Percentiles rank a stretch among this genome's conserved stretches.
These are phyloP conservation scores for Curvularia sp. DNA, from an alignment of 2,329 filamentous ascomycete genomes.

Conservation along the genomic window DNA sequence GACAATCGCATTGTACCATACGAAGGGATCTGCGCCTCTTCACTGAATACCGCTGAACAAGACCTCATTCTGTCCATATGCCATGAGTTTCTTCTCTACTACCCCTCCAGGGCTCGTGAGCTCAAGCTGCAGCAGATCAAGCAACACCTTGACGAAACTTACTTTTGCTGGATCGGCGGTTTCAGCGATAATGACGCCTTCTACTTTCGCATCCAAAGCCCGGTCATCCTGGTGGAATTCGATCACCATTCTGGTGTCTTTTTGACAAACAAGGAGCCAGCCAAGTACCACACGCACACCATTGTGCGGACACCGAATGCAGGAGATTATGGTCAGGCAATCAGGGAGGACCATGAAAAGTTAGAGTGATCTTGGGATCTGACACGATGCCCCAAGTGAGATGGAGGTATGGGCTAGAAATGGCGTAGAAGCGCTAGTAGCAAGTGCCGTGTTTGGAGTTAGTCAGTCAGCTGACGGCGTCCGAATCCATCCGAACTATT, in stretches of 20 bases:
- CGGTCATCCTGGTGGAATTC: conserved; percentile 76
- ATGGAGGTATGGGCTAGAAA: neutral
- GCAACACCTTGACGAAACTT: conserved; percentile 70
- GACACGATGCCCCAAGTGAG: neutral
- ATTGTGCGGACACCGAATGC: conserved; percentile 74
- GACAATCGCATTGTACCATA: conserved; percentile 80
- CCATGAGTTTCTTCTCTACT: conserved; percentile 71
- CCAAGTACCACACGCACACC: conserved; percentile 82
- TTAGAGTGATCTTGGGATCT: conserved; percentile 17
- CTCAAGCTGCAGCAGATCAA: conserved; percentile 63
- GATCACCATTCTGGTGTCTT: conserved; percentile 84
- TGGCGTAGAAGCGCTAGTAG: neutral
- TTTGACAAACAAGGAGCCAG: conserved; percentile 73
- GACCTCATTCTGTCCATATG: conserved; percentile 65
- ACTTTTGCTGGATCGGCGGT: conserved; percentile 80
- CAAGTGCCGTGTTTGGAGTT: neutral
- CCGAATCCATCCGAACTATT: neutral
- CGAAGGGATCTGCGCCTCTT: conserved; percentile 66
- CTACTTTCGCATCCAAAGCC: conserved; percentile 79
- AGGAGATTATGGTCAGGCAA: conserved; percentile 74
- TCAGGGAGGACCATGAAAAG: conserved; percentile 44
- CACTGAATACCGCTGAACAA: conserved; percentile 59
- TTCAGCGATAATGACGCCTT: conserved; percentile 72
- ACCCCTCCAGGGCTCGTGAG: conserved; percentile 64
- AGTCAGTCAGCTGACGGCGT: neutral